Conservation (phyloP, 495 filamentous ascomycete species). For the Astrothelium macrocarpum region DNA sequence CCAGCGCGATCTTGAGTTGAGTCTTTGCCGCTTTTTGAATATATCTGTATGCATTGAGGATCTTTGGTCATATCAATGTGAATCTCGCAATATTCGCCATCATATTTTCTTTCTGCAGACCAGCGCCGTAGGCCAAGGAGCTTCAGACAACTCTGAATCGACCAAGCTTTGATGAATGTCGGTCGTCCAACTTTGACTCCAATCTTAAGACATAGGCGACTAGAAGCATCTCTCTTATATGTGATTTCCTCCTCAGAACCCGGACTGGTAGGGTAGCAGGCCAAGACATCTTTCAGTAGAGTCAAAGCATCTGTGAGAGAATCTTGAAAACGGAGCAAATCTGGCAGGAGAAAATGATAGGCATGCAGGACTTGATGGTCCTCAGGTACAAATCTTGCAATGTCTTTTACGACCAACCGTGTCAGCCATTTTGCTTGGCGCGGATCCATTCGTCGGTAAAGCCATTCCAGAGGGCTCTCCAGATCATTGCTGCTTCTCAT, state of each 20-base stretch:
- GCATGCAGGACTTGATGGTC: conserved; percentile 27
- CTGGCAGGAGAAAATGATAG: conserved; percentile 39
- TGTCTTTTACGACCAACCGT: conserved; percentile 65
- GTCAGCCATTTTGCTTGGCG: conserved; percentile 85
- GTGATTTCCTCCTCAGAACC: conserved; percentile 24
- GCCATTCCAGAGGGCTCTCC: conserved; percentile 33
- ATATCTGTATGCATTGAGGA: conserved; percentile 56
- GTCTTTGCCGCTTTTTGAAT: conserved; percentile 86
- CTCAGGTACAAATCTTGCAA: conserved; percentile 42
- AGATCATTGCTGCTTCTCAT: neutral
- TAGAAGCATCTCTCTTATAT: conserved; percentile 31
- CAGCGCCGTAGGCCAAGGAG: conserved; percentile 50
- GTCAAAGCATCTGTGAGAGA: conserved; percentile 44
- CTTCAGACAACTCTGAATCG: conserved; percentile 63
- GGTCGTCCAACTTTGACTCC: conserved; percentile 71
- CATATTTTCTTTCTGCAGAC: conserved; percentile 73
- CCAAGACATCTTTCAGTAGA: conserved; percentile 37
- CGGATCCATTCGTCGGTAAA: conserved; percentile 54
- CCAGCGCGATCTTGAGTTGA: conserved; percentile 60
- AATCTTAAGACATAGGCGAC: conserved; percentile 47
- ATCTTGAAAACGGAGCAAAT: conserved; percentile 57
- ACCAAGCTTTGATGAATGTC: conserved; percentile 62
- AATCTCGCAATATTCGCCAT: conserved; percentile 83
- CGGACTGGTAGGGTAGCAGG: conserved; percentile 29
- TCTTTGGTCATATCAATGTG: conserved; percentile 60